Evolutionary conservation across 2,329 filamentous ascomycete genomes (phyloP).

Genomic region (Trichoderma citrinoviride): DNA sequence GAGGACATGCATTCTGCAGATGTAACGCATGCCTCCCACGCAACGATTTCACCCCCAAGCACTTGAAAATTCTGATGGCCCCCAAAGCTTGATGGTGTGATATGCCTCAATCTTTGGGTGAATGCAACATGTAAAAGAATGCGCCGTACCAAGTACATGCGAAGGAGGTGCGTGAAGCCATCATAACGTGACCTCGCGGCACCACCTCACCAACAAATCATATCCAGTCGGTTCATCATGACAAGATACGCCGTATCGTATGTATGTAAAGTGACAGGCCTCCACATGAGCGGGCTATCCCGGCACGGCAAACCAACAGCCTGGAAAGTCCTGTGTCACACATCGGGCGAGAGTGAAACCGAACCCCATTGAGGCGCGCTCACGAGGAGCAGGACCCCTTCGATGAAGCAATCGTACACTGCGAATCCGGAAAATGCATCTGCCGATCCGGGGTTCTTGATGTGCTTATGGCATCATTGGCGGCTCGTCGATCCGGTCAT

Average conservation of each 20-base stretch:
- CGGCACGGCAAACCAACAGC: no score
- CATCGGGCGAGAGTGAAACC: no score
- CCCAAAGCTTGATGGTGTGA: background rate
- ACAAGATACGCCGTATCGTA: no score
- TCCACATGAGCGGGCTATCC: no score
- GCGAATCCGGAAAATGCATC: background rate
- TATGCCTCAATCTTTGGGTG: background rate
- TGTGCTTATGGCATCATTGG: constrained; percentile 3
- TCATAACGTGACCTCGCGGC: background rate
- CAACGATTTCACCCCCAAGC: background rate
- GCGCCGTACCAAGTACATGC: background rate
- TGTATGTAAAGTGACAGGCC: no score
- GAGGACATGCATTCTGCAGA: background rate
- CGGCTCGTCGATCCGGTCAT: background rate
- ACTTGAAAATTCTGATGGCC: background rate
- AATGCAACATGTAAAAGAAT: constrained; percentile 7
- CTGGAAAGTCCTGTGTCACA: no score
- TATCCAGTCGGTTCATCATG: no score
- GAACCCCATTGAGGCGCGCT: background rate
- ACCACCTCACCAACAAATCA: background rate
- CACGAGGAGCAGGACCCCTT: background rate
- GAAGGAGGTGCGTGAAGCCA: background rate
- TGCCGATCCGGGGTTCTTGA: background rate
- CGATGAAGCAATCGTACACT: no score
- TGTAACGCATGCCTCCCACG: constrained; percentile 15